A percentile compares a stretch with the other conserved stretches of the same genome.
These are phyloP conservation scores for Taphrina deformans DNA, from an alignment of 1,139 yeast species.

Conservation along the genomic window DNA sequence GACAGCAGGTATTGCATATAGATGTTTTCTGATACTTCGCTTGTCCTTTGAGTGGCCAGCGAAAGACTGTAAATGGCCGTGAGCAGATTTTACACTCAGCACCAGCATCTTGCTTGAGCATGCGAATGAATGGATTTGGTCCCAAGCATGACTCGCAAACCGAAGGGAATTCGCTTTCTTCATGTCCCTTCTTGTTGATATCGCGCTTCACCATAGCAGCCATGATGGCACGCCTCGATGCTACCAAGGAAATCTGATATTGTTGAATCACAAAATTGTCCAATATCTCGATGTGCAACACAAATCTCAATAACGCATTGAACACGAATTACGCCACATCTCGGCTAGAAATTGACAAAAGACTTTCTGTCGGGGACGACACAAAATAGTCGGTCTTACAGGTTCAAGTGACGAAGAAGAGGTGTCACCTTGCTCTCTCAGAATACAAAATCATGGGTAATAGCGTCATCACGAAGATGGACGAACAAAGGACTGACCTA, in stretches of 20 bases:
- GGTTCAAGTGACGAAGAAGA: neutral
- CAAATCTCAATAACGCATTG: neutral
- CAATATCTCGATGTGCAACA: no score
- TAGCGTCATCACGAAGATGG: neutral
- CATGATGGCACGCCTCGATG: neutral
- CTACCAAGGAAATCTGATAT: no score
- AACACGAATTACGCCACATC: neutral
- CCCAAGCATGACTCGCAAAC: conserved; percentile 44
- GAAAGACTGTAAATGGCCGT: conserved; percentile 75
- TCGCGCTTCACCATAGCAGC: conserved; percentile 39
- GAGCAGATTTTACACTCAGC: conserved; percentile 70
- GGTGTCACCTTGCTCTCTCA: neutral
- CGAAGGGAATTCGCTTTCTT: conserved; percentile 52
- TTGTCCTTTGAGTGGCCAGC: conserved; percentile 56
- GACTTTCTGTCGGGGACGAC: conserved; percentile 17
- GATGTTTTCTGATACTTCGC: conserved; percentile 41
- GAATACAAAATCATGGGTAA: conserved; percentile 6
- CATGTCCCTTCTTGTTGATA: conserved; percentile 46
- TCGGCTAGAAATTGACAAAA: conserved; percentile 4
- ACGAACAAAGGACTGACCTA: neutral
- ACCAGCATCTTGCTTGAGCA: conserved; percentile 73
- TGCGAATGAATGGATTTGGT: conserved; percentile 59
- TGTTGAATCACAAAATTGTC: no score
- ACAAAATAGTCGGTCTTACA: conserved; percentile 2
- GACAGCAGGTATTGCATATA: conserved; percentile 60